Percentiles rank a stretch among this genome's conserved stretches.
These are phyloP conservation scores for Colletotrichum costaricense DNA, from an alignment of 2,329 filamentous ascomycete genomes.

Conservation along the genomic window DNA sequence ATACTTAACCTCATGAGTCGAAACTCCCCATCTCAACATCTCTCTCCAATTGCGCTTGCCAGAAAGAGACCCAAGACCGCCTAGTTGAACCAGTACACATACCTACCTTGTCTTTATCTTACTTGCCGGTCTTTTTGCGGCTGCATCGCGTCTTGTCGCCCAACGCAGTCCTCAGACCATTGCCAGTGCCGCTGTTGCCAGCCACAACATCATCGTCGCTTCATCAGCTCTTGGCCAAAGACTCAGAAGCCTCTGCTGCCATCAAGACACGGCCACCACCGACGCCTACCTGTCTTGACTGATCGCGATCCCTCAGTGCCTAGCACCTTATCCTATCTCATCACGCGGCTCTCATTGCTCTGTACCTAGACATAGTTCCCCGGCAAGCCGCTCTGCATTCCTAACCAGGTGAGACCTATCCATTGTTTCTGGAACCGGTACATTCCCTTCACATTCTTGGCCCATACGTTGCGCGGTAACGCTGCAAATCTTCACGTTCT, in stretches of 20 bases:
- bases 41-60: not conserved
- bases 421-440: slow-evolving; percentile 30
- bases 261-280: slow-evolving; percentile 12
- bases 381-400: slow-evolving; percentile 31
- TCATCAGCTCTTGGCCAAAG: not conserved
- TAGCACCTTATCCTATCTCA: not conserved
- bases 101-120: not conserved
- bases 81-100: too few species aligned
- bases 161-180: not conserved
- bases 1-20: not conserved
- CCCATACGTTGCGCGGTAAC: slow-evolving; percentile 35
- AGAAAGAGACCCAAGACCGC: not conserved
- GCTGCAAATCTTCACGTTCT: not conserved
- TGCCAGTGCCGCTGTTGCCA: not conserved
- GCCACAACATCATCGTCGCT: not conserved
- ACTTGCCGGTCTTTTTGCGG: not conserved
- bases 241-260: not conserved
- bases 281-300: not conserved
- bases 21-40: slow-evolving; percentile 19
- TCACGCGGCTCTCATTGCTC: not conserved
- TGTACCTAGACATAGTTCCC: slow-evolving; percentile 8
- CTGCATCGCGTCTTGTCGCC: not conserved
- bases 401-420: slow-evolving; percentile 29
- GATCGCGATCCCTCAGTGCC: slow-evolving; percentile 13
- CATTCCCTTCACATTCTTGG: slow-evolving; percentile 22